Percentiles rank a stretch among this genome's conserved stretches.
Conservation (phyloP, 257 asterid genomes). For the Craterostigma plantagineum region DNA sequence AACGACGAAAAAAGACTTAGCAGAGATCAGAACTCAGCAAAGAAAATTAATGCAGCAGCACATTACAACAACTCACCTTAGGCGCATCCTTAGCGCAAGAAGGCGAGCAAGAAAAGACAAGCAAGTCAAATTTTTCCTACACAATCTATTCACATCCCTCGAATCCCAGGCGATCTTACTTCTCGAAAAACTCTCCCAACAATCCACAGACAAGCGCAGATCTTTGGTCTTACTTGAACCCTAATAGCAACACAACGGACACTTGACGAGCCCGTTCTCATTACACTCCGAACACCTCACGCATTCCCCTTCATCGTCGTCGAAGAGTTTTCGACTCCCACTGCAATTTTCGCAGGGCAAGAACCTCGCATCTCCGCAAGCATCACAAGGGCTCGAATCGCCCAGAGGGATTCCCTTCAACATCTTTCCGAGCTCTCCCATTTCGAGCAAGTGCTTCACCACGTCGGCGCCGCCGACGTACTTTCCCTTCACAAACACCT, state of each 20-base stretch:
- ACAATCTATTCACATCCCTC: too few species aligned
- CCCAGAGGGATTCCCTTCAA: slow-evolving; percentile 50
- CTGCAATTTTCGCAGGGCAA: slow-evolving; percentile 56
- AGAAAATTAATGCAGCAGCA: too few species aligned
- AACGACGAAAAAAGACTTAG: too few species aligned
- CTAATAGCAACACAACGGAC: slow-evolving; percentile 48
- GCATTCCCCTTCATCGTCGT: slow-evolving; percentile 52
- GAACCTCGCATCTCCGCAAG: slow-evolving; percentile 61
- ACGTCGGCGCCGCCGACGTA: slow-evolving; percentile 76
- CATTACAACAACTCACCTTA: too few species aligned
- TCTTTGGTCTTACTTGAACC: too few species aligned
- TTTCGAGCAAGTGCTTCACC: slow-evolving; percentile 46
- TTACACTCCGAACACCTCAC: slow-evolving; percentile 70
- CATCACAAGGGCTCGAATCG: slow-evolving; percentile 32
- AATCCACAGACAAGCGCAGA: too few species aligned
- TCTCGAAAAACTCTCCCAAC: too few species aligned
- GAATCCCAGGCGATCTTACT: too few species aligned
- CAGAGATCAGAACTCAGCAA: too few species aligned
- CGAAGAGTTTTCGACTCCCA: slow-evolving; percentile 76
- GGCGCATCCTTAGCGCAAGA: too few species aligned
- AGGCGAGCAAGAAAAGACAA: too few species aligned
- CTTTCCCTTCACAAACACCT: slow-evolving; percentile 72
- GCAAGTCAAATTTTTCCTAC: too few species aligned
- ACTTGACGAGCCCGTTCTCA: slow-evolving; percentile 72
- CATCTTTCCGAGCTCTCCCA: slow-evolving; percentile 52